Evolutionary conservation across 148 eudicot species (phyloP).

Genomic region (Camellia japonica): DNA sequence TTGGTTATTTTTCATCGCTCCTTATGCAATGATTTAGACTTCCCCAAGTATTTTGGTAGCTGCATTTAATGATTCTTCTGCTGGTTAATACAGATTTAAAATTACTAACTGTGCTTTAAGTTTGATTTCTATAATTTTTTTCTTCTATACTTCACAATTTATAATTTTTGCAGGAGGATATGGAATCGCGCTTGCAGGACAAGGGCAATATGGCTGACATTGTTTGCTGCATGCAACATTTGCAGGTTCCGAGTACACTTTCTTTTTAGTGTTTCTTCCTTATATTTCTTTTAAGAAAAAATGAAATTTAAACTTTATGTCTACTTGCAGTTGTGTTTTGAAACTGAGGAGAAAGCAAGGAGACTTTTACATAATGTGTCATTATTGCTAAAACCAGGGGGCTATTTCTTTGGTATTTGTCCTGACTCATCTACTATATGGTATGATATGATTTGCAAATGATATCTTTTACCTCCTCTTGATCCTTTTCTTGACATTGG

Average conservation of each 20-base stretch:
- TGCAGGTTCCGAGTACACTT: constrained; percentile 56
- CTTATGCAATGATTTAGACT: not conserved
- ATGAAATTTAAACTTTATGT: not conserved
- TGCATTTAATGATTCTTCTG: not conserved
- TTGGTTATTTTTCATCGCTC: no score
- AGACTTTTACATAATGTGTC: constrained; percentile 82
- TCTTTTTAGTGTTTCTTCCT: not conserved
- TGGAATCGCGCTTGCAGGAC: constrained; percentile 52
- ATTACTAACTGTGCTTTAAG: not conserved
- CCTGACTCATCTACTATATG: constrained; percentile 99
- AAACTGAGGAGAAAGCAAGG: constrained; percentile 84
- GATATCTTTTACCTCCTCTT: not conserved
- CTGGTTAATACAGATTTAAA: not conserved
- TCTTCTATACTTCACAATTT: not conserved
- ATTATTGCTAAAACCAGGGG: constrained; percentile 90
- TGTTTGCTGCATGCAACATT: constrained; percentile 95
- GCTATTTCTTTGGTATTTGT: constrained; percentile 93
- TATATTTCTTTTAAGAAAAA: not conserved
- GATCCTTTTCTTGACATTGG: not conserved
- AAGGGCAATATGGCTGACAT: constrained; percentile 64
- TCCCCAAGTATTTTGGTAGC: not conserved
- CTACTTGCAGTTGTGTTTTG: constrained; percentile 72
- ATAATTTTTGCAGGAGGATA: constrained; percentile 54
- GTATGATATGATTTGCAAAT: constrained; percentile 43
- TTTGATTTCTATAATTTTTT: not conserved